Conservation (phyloP, 208 protist species). For the Leishmania braziliensis region DNA sequence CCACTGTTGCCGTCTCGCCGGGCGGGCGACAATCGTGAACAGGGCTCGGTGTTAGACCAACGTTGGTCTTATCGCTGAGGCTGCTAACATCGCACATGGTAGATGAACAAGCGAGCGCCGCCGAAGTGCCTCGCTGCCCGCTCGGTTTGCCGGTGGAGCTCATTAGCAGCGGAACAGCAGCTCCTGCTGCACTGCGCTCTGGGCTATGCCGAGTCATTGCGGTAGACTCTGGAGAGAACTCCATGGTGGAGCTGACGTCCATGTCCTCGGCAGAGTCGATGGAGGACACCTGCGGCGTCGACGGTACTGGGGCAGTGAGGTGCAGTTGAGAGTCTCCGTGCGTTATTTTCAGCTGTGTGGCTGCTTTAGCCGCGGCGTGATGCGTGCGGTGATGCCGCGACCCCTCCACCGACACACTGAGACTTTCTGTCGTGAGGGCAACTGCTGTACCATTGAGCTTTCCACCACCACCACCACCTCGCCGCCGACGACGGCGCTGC, state of each 20-base stretch:
- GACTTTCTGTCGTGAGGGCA: not conserved
- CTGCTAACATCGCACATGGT: not conserved
- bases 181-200: not conserved
- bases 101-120: not conserved
- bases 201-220: not conserved
- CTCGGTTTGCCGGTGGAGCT: not conserved
- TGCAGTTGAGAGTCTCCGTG: not conserved
- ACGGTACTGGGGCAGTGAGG: not conserved
- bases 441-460: not conserved
- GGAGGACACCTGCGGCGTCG: constrained; percentile 17
- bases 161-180: not conserved
- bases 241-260: not conserved
- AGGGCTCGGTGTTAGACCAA: constrained; percentile 1
- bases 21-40: not conserved
- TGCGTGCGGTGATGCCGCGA: not conserved
- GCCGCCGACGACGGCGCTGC: not conserved
- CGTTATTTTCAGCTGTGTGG: not conserved
- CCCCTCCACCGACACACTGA: not conserved
- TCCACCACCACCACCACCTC: not conserved
- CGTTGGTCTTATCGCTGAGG: not conserved
- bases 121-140: not conserved
- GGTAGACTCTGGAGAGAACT: not conserved
- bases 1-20: not conserved
- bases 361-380: not conserved
- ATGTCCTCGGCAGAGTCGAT: not conserved